phyloP scores from a whole-genome alignment of 768 basidiomycete genomes.

The Gymnopilus dilepis region DNA sequence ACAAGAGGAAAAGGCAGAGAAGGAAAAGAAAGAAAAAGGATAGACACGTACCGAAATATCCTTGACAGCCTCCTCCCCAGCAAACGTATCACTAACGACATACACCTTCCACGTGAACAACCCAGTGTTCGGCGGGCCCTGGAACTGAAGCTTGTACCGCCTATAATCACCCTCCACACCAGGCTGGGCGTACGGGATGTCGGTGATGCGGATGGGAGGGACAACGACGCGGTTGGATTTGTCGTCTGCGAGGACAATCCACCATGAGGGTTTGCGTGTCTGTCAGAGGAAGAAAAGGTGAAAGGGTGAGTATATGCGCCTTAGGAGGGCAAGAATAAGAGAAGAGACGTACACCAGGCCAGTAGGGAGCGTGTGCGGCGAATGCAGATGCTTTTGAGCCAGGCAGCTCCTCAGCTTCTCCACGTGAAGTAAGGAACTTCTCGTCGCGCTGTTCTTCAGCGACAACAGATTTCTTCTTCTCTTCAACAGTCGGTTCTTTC shows the following conservation, averaged over 20 bases:
- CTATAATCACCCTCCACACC: conserved; percentile 66
- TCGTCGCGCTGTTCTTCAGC: conserved; percentile 68
- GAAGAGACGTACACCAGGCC: conserved; percentile 74
- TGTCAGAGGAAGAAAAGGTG: conserved; percentile 29
- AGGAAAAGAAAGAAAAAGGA: conserved; percentile 16
- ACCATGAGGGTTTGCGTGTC: conserved; percentile 92
- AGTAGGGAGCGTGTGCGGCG: conserved; percentile 90
- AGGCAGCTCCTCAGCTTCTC: conserved; percentile 64
- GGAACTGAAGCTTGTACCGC: conserved; percentile 92
- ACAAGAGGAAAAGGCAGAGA: too few species aligned
- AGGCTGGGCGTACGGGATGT: conserved; percentile 69
- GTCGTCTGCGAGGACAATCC: conserved; percentile 88
- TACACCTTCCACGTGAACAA: conserved; percentile 89
- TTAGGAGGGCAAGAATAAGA: not conserved
- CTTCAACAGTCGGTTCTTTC: conserved; percentile 50
- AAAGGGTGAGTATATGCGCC: conserved; percentile 3
- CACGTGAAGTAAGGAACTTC: conserved; percentile 67
- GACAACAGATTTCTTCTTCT: conserved; percentile 51
- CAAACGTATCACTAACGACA: conserved; percentile 86
- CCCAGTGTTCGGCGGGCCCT: conserved; percentile 85
- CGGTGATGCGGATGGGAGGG: conserved; percentile 81
- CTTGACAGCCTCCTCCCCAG: conserved; percentile 75
- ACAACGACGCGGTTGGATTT: conserved; percentile 86
- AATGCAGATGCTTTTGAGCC: conserved; percentile 44
- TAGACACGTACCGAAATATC: conserved; percentile 70